These are phyloP conservation scores for Papiliotrema laurentii DNA, from an alignment of 1,284 basidiomycete species.

Conservation along the genomic window DNA sequence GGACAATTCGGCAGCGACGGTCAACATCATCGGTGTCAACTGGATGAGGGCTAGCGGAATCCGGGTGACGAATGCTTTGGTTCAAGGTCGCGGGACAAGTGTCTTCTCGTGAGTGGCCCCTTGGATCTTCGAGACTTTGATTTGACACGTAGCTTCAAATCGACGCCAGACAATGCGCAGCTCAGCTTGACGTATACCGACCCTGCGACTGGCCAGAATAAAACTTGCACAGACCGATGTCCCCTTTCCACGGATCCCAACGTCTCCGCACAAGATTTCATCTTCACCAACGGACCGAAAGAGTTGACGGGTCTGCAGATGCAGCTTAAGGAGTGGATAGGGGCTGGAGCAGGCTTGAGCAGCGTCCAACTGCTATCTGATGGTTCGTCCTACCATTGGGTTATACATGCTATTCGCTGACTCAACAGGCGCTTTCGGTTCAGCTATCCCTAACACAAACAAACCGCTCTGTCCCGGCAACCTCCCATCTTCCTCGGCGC, in stretches of 20 bases:
- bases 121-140: neutral
- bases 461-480: conserved; percentile 69
- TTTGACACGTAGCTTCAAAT: conserved; percentile 58
- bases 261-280: conserved; percentile 59
- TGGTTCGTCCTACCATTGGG: conserved; percentile 50
- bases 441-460: conserved; percentile 58
- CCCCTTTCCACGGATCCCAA: conserved; percentile 68
- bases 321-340: conserved; percentile 70
- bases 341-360: conserved; percentile 75
- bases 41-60: conserved; percentile 62
- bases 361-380: conserved; percentile 84
- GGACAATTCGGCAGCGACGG: conserved; percentile 63
- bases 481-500: conserved; percentile 55
- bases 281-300: conserved; percentile 65
- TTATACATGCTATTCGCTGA: neutral
- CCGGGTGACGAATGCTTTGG: conserved; percentile 85
- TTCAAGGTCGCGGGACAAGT: conserved; percentile 71
- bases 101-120: conserved; percentile 65
- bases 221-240: conserved; percentile 66
- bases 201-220: conserved; percentile 64
- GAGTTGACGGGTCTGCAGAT: conserved; percentile 64
- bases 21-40: conserved; percentile 70
- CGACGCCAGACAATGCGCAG: conserved; percentile 81
- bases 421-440: conserved; percentile 61
- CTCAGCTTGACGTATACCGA: conserved; percentile 74